Base-by-base conservation (phyloP, 257 asterid genomes). In the Thymus quinquecostatus region DNA sequence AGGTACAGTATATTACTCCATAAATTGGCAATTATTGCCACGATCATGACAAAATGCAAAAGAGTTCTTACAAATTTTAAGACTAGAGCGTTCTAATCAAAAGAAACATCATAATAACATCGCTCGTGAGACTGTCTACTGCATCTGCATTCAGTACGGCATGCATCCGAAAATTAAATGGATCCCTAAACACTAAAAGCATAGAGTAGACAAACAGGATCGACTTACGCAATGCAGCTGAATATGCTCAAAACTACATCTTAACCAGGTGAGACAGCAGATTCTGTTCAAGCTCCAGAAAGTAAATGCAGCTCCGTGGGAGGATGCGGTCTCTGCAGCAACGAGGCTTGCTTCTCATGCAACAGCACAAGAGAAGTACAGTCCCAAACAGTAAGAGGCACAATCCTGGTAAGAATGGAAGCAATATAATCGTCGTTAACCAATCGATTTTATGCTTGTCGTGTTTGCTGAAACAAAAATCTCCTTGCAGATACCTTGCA, bases 301-400 rank as follows among this genome's bases (percentile, higher is more conserved):
- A 80, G 77, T 73, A 82, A 56, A 66, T 88, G 98, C 48, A 74
- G 78, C 69, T 77, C 75, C 50, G 78, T 34, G 66, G 91, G 61
- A 82, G 71, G 69, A 63, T 86, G 89, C 10, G 81, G 80, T 60
- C 73, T 86, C 49, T 92, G 98, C 82, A 58, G 75, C 59, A 86
- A 88, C 21, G 55, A n/a, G 7, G 79, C 88, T 49, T 93, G 98
- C 64, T 85, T 79, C 71, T 56, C 92, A 29, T 89, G 96, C 86
- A 86, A 63, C 71, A 86, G 86, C 78, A 69, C 77, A 60, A 80
- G 88, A 79, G 97, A 94, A 80, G 85, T 90, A 55, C 75, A 89
- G 64, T 77, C 97, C 59, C 84, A 83, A 68, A 91, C 86, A 8
- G 93, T 91, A 67, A 87, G 96, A 82, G 99, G 97, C 84, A 94